Evolutionary conservation across 192 early-diverging fungal species (phyloP).

Genomic region (Backusella westeae): DNA sequence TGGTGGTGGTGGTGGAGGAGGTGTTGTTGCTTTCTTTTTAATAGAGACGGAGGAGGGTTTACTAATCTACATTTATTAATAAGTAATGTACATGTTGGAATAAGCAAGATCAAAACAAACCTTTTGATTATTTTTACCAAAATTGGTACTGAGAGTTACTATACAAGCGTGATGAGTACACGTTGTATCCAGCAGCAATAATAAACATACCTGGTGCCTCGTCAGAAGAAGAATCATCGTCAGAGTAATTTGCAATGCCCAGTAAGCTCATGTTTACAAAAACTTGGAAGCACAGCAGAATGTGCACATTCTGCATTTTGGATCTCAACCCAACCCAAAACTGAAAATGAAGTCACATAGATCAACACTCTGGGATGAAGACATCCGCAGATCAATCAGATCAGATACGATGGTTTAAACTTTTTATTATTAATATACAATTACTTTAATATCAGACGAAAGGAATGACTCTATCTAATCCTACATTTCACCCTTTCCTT

Average conservation of each 20-base stretch:
- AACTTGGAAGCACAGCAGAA: neutral
- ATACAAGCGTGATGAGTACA: too few relatives aligned
- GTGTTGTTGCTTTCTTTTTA: neutral
- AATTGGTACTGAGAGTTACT: neutral
- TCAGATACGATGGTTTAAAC: too few relatives aligned
- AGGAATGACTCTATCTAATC: too few relatives aligned
- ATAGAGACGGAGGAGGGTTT: neutral
- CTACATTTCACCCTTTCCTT: neutral
- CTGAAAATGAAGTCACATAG: neutral
- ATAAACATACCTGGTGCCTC: slow-evolving; percentile 5
- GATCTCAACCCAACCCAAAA: neutral
- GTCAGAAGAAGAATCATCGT: slow-evolving; percentile 27
- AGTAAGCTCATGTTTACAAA: neutral
- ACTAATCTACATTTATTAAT: slow-evolving; percentile 3
- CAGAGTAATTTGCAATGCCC: slow-evolving; percentile 32
- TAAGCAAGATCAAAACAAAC: neutral
- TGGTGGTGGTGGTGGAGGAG: neutral
- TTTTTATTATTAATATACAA: neutral
- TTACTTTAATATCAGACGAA: neutral
- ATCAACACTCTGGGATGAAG: too few relatives aligned
- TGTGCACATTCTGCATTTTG: neutral
- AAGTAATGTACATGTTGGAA: neutral
- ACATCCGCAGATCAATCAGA: too few relatives aligned
- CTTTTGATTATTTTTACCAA: neutral
- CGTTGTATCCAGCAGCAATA: neutral